phyloP scores from a whole-genome alignment of 257 asterid species.

The Buddleja alternifolia region DNA sequence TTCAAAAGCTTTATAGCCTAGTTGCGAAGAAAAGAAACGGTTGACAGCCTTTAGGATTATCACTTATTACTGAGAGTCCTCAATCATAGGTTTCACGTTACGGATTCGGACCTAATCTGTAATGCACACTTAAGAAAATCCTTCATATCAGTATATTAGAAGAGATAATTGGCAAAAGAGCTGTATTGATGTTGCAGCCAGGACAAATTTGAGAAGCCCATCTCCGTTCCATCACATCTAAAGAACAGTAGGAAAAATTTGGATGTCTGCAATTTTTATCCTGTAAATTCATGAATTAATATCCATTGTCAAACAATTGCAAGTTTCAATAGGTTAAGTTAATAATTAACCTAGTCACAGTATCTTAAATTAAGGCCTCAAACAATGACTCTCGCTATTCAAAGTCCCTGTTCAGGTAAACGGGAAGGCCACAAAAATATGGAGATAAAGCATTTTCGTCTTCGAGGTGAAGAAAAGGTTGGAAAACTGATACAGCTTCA shows the following conservation, averaged over 20 bases:
- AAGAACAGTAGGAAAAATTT: slow-evolving; percentile 16
- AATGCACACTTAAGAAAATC: slow-evolving; percentile 10
- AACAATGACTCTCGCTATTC: slow-evolving; percentile 35
- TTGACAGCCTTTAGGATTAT: slow-evolving; percentile 9
- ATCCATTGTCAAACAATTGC: slow-evolving; percentile 20
- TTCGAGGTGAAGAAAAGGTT: slow-evolving; percentile 81
- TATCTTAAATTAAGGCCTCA: slow-evolving; percentile 32
- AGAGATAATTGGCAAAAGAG: background rate
- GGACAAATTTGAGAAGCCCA: slow-evolving; percentile 31
- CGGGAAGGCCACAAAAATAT: slow-evolving; percentile 56
- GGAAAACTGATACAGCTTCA: slow-evolving; percentile 97
- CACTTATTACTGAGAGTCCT: slow-evolving; percentile 14
- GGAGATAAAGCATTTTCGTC: slow-evolving; percentile 77
- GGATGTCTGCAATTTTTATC: slow-evolving; percentile 32
- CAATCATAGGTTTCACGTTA: slow-evolving; percentile 2
- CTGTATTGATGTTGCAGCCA: slow-evolving; percentile 33
- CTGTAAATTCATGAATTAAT: slow-evolving; percentile 35
- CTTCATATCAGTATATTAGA: slow-evolving; percentile 27
- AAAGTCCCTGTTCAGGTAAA: slow-evolving; percentile 72
- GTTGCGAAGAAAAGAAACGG: background rate
- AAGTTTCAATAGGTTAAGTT: slow-evolving; percentile 23
- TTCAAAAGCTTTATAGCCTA: slow-evolving; percentile 7
- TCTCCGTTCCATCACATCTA: slow-evolving; percentile 30
- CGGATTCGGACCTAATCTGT: slow-evolving; percentile 11
- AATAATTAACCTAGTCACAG: slow-evolving; percentile 32